These are phyloP conservation scores for Mesostigma viride DNA, from an alignment of 139 green algal genomes.

Conservation along the genomic window DNA sequence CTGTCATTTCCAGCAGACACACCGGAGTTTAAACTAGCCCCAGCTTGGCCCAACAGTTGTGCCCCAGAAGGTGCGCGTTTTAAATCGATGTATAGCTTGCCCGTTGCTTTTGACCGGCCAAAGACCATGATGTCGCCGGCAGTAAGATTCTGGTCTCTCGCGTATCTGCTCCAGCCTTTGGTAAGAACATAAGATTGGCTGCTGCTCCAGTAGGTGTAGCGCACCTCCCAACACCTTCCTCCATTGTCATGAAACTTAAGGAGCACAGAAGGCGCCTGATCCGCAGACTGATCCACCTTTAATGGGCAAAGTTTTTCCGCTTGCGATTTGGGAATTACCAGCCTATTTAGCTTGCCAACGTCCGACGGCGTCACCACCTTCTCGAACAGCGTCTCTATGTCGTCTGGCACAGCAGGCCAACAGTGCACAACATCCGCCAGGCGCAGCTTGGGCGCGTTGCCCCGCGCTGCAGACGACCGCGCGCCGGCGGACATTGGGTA, in stretches of 20 bases:
- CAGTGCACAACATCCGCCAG: too few species aligned
- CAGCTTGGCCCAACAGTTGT: too few species aligned
- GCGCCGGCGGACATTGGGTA: too few species aligned
- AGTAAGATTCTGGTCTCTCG: constrained; percentile 30
- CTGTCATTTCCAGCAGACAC: too few species aligned
- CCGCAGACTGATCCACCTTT: constrained; percentile 13
- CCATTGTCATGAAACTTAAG: constrained; percentile 29
- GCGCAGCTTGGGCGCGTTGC: too few species aligned
- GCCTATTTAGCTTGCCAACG: constrained; percentile 32
- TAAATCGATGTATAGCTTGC: too few species aligned
- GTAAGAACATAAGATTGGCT: constrained; percentile 35
- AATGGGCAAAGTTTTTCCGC: constrained; percentile 31
- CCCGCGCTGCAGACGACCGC: too few species aligned
- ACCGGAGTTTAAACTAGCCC: too few species aligned
- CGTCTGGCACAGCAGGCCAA: too few species aligned
- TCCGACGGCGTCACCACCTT: constrained; percentile 31
- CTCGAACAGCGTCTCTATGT: too few species aligned
- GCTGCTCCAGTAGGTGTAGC: constrained; percentile 36
- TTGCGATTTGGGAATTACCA: constrained; percentile 35
- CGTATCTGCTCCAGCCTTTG: constrained; percentile 33
- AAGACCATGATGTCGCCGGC: constrained; percentile 32
- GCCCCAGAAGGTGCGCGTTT: too few species aligned
- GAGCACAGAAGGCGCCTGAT: constrained; percentile 4
- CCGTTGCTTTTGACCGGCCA: too few species aligned
- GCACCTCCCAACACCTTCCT: constrained; percentile 30